Evolutionary conservation across 208 protist genomes (phyloP), one percentile per base, ranked within the genome.

Genomic region (Trypanosoma mega): DNA sequence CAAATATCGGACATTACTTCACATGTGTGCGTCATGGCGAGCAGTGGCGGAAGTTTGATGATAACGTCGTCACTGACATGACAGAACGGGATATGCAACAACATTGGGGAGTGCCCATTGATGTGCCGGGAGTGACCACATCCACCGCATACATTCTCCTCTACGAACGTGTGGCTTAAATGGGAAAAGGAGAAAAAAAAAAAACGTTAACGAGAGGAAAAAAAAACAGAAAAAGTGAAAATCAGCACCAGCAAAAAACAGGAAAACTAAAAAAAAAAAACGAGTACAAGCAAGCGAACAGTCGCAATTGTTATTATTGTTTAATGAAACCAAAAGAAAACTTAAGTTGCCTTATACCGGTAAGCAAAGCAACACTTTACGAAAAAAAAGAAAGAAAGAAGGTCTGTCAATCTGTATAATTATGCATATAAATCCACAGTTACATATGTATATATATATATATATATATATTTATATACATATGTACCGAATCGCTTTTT

Each of bases 31-130:
- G 85, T 20, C 85, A 87, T 53, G 78, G 76, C 21, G 73, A 64
- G 24, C 74, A 86, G 39, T 97, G 93, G 92, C 67, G 82, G 21
- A 59, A 81, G n/a, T 96, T 97, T 63, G 88, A 97, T 64, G 93
- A 97, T 66, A 80, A 90, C 20, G 72, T 41, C 1, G 90, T 97
- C 2, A 75, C 80, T 8, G 66, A 68, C 11, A 76, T 96, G 60
- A 80, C 81, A 11, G 87, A 93, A 64, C 64, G 84, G 3, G 87
- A 96, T 43, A 69, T 94, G 62, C 79, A 85, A 53, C 78, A 93
- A 64, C 82, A 78, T 71, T 96, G 90, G 70, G 90, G 90, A 3
- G 78, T 92, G 3, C 83, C 87, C 1, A 82, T 80, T 14, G 63
- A 78, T 23, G 68, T 82, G 1, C 64, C 57, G 6, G 78, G 70